These are phyloP conservation scores for Termitomyces sp. DNA, from an alignment of 768 basidiomycete genomes.

Conservation along the genomic window DNA sequence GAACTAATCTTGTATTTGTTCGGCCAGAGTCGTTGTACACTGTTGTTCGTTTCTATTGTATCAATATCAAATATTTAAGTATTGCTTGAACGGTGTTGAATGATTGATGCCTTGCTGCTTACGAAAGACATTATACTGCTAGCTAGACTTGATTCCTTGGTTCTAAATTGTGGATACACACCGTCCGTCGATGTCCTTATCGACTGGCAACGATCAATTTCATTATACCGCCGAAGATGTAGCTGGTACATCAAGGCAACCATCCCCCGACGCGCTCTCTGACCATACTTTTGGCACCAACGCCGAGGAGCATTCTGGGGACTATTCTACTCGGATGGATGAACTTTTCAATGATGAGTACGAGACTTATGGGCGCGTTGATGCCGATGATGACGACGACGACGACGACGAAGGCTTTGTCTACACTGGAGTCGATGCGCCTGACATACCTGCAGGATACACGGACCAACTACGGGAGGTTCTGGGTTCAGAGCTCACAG, in stretches of 20 bases:
- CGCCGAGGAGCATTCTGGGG: constrained; percentile 37
- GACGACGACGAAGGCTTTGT: constrained; percentile 62
- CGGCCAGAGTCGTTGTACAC: background rate
- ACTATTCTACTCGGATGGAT: constrained; percentile 68
- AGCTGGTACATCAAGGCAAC: constrained; percentile 19
- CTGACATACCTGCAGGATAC: constrained; percentile 49
- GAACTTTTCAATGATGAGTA: constrained; percentile 54
- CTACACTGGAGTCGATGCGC: constrained; percentile 69
- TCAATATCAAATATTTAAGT: background rate
- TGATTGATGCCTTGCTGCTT: background rate
- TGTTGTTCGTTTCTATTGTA: constrained; percentile 3
- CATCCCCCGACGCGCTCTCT: constrained; percentile 28
- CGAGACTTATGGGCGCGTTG: constrained; percentile 21
- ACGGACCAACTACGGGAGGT: constrained; percentile 68
- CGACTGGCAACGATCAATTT: background rate
- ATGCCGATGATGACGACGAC: constrained; percentile 44
- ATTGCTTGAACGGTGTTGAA: background rate
- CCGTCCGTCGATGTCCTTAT: background rate
- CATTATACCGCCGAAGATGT: constrained; percentile 11
- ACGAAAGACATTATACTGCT: background rate
- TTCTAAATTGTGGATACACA: no score
- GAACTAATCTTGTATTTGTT: background rate
- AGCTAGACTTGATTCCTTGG: no score
- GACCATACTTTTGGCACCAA: constrained; percentile 40
- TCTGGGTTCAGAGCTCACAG: constrained; percentile 59